Evolutionary conservation across 345 rosid species (phyloP), one percentile per base, ranked within the genome.

Genomic region (Atalantia buxifolia): DNA sequence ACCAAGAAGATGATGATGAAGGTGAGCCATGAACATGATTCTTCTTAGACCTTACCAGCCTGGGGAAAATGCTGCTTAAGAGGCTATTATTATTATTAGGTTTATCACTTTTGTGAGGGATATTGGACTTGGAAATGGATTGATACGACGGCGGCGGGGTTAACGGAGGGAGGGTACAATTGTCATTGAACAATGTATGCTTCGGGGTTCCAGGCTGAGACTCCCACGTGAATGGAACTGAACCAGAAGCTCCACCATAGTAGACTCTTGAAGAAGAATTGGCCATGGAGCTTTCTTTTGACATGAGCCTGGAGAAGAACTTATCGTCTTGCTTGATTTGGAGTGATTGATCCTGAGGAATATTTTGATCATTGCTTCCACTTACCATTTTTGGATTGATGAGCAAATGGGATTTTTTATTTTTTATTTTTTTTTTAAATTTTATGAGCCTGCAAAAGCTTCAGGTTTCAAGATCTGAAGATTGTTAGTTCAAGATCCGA

Each of bases 131-230:
- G 10, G 80, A 56, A 27, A 70, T 60, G 12, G 87, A 87, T 42
- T 76, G 72, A 45, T 78, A 84, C 0, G 90, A 89, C 35, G 92
- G 95, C 62, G 93, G 92, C 0, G 95, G 91, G 4, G 94, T 86
- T 27, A 86, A 77, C 25, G 90, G 89, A 71, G 91, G 94, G 13
- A 84, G 68, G 35, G 81, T 33, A 13, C 50, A 45, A 71, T 74
- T 40, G 56, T 80, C 80, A 1, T 79, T 56, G 63, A 65, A 53
- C 7, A 79, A 13, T 66, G 48, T 21, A 76, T 90, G 88, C 68
- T 93, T 94, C 0, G 98, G 97, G n/a, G 97, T 91, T 53, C 98
- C 98, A 1, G 98, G 98, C 27, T 81, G 85, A 27, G 97, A 82
- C 74, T 94, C 98, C 98, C 98, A 94, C 48, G 62, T 28, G 88